A percentile compares a stretch with the other conserved stretches of the same genome.
phyloP scores from a whole-genome alignment of 169 alveolate species.

The Cytauxzoon felis region DNA sequence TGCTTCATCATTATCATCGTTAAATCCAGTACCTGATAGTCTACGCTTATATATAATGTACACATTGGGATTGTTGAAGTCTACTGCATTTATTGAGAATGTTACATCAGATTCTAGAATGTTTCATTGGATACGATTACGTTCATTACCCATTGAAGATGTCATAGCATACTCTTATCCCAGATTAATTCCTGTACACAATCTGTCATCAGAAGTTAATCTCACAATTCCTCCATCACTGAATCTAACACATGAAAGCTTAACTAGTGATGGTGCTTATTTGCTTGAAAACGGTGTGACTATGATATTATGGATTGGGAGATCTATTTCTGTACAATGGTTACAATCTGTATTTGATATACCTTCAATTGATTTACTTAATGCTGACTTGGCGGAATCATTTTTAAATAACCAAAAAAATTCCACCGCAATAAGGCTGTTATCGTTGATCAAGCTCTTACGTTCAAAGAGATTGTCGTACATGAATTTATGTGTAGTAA shows the following conservation, averaged over 20 bases:
- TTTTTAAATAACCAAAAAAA: slow-evolving; percentile 62
- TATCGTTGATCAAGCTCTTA: slow-evolving; percentile 64
- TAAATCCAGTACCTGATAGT: slow-evolving; percentile 53
- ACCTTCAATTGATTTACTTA: slow-evolving; percentile 70
- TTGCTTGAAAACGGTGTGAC: slow-evolving; percentile 84
- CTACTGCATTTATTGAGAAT: slow-evolving; percentile 79
- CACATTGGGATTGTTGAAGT: slow-evolving; percentile 78
- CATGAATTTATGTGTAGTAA: slow-evolving; percentile 70
- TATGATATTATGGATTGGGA: slow-evolving; percentile 85
- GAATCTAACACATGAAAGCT: slow-evolving; percentile 74
- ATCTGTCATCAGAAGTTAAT: slow-evolving; percentile 44
- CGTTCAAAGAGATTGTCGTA: slow-evolving; percentile 65
- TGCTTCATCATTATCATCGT: slow-evolving; percentile 43
- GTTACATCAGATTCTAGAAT: slow-evolving; percentile 73
- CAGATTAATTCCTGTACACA: slow-evolving; percentile 72
- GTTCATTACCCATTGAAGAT: slow-evolving; percentile 70
- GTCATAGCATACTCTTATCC: slow-evolving; percentile 79
- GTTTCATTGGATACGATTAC: slow-evolving; percentile 75
- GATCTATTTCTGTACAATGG: slow-evolving; percentile 77
- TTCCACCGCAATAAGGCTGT: slow-evolving; percentile 69
- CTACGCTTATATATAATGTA: slow-evolving; percentile 60
- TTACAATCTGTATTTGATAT: slow-evolving; percentile 76
- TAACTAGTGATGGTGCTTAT: slow-evolving; percentile 83
- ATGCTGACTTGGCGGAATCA: slow-evolving; percentile 79
- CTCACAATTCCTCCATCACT: slow-evolving; percentile 52